Percentiles rank a stretch among this genome's conserved stretches.
These are phyloP conservation scores for Sphagnurus paluster DNA, from an alignment of 1,284 basidiomycete genomes.

Conservation along the genomic window DNA sequence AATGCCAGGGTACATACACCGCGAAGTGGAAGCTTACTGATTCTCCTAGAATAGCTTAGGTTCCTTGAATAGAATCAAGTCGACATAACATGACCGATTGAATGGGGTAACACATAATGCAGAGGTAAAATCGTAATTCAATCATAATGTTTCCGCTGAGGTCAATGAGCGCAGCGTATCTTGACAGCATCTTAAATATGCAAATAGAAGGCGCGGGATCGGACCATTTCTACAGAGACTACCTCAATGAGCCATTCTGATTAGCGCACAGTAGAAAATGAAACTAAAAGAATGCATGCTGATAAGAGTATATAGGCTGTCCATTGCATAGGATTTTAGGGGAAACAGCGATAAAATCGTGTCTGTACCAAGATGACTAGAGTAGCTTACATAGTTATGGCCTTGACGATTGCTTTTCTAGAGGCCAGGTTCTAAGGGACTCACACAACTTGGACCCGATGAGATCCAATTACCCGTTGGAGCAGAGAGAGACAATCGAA, in stretches of 20 bases:
- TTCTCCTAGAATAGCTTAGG: neutral
- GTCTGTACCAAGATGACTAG: too few relatives aligned
- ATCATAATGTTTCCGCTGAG: slow-evolving; percentile 4
- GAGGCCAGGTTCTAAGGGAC: too few relatives aligned
- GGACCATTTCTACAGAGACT: neutral
- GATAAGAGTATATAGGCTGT: neutral
- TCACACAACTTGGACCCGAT: too few relatives aligned
- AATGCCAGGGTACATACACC: too few relatives aligned
- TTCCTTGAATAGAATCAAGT: neutral
- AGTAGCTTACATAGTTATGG: too few relatives aligned
- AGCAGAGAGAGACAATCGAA: too few relatives aligned
- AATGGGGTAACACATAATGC: slow-evolving; percentile 1
- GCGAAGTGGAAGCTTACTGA: neutral
- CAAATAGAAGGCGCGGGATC: neutral
- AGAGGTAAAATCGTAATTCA: slow-evolving; percentile 6
- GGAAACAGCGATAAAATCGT: neutral
- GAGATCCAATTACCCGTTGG: too few relatives aligned
- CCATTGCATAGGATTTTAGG: neutral
- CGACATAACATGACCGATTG: neutral
- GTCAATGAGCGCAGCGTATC: neutral
- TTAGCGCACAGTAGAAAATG: slow-evolving; percentile 1
- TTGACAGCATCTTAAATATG: neutral
- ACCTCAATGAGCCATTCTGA: neutral
- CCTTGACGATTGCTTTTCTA: too few relatives aligned
- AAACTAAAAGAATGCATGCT: neutral